Percentiles rank a stretch among this genome's conserved stretches.
These are phyloP conservation scores for Ambrosiella xylebori DNA, from an alignment of 2,329 filamentous ascomycete species.

Conservation along the genomic window DNA sequence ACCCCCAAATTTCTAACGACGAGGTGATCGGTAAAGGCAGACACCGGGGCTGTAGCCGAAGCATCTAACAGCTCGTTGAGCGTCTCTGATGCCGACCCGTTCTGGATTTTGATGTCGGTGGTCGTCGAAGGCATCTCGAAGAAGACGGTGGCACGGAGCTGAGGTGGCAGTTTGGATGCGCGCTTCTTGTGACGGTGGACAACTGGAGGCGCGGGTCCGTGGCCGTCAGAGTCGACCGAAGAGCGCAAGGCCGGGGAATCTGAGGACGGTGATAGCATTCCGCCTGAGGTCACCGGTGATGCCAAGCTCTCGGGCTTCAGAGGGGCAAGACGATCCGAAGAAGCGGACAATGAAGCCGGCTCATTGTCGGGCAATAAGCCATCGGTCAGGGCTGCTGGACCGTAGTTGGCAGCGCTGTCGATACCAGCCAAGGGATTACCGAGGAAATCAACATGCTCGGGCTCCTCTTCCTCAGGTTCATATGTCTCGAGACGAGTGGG, in stretches of 20 bases:
- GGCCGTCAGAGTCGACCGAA: neutral
- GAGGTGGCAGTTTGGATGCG: conserved; percentile 45
- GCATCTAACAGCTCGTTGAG: conserved; percentile 86
- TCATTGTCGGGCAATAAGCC: conserved; percentile 3
- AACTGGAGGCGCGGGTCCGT: conserved; percentile 1
- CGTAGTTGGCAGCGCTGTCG: neutral
- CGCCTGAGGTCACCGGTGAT: neutral
- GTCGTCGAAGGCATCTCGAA: conserved; percentile 54
- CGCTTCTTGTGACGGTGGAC: neutral
- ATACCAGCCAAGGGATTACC: conserved; percentile 5
- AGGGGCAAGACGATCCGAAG: conserved; percentile 4
- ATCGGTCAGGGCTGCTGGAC: neutral
- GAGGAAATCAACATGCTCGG: conserved; percentile 11
- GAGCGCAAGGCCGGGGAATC: neutral
- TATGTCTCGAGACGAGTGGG: conserved; percentile 6
- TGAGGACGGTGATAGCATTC: neutral
- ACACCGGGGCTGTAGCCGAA: conserved; percentile 72
- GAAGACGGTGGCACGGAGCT: conserved; percentile 77
- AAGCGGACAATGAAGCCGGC: neutral
- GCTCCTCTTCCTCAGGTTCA: conserved; percentile 1
- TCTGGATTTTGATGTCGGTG: conserved; percentile 40
- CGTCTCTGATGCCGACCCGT: conserved; percentile 72
- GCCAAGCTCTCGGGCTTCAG: neutral
- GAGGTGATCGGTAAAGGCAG: conserved; percentile 77
- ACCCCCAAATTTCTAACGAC: conserved; percentile 59